Base-by-base conservation (phyloP, 1,284 basidiomycete species). In the Exobasidium cylindrosporum region DNA sequence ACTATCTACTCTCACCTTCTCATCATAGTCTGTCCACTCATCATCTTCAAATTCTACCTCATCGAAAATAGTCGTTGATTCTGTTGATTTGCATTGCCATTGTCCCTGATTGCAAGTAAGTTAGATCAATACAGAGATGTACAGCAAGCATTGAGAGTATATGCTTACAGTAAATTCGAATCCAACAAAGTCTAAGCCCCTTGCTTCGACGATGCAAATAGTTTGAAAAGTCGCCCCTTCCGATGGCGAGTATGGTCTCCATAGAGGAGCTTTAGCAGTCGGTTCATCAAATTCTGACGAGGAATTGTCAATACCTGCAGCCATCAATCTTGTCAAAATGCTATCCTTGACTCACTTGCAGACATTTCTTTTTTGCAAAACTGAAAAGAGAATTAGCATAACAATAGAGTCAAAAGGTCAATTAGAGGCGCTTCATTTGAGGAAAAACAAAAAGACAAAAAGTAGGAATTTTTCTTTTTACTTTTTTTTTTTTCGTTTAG, bases 11-110 rank as follows among this genome's bases (percentile, higher is more conserved):
- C 66, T 57, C 35, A 62, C 66, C 66, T 76, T 75, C 61, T 79
- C 77, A 59, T 79, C 77, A 44, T 79, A 79, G 52, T 79, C 77
- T 62, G 76, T 77, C 77, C 77, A 79, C 43, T 78, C 77, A 32
- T 72, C 72, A 5, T 76, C 77, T 7, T 79, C 77, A 29, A 79
- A 78, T 53, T 72, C 68, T 29, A 79, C 67, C 0, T 62, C 62
- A 40, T 68, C 66, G 52, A 77, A 78, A 1, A 35, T 44, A 2
- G 72, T 77, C 3, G 60, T 59, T 2, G 68, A 71, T 52, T 71
- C 73, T 10, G 54, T 30, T 11, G 72, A 71, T 21, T 58, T 55
- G 60, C 76, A 78, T 17, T 60, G 61, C 76, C 76, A 79, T 0
- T 57, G 45, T 44, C 13, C 21, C 40, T 35, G 21, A 11, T 30